Evolutionary conservation across 2,329 filamentous ascomycete genomes (phyloP), one percentile per base, ranked within the genome.

Genomic region (Hypomyces rosellus): DNA sequence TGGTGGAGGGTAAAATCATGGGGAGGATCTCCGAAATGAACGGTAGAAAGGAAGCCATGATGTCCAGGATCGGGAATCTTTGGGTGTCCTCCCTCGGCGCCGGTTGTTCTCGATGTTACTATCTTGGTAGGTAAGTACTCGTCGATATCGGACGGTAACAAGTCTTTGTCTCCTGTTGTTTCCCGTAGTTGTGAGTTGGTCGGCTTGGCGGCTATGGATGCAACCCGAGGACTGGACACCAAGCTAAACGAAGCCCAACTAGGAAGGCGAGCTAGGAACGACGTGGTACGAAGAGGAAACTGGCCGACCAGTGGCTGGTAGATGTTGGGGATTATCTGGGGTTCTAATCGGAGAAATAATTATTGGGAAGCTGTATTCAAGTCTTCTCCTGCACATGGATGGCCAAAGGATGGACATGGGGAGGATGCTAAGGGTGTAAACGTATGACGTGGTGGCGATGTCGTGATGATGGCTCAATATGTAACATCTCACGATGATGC

Each of bases 21-120:
- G 78, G 79, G 45, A 82, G 65, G 45, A 82, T 67, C 57, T 82
- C 79, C 55, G 77, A 75, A 48, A 82, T 69, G 52, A 82, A 63
- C 25, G 79, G 77, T 30, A 82, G 62, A 9, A 82, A 63, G 20
- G 75, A 74, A 45, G 75, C 70, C 78, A 82, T 78, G 44, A 22
- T 43, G 3, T 30, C 25, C 25, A 30, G 25, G 25, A 30, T 30
- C 6, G 25, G 25, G 25, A 30, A 30, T 30, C 9, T 30, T 30
- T 30, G 25, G 25, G 25, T 11, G 25, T 30, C 25, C 8, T 30
- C 25, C 25, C 45, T 30, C 34, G 47, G 30, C 39, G 42, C 46
- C 40, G 37, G 37, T 38, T 14, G 42, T 1, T 22, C 18, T 25
- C 34, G 22, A 34, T 25, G 45, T 44, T 36, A 51, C 49, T 45